Percentiles rank a stretch among this genome's conserved stretches.
These are phyloP conservation scores for Mortierella polycephala DNA, from an alignment of 371 early-diverging fungal species.

Conservation along the genomic window DNA sequence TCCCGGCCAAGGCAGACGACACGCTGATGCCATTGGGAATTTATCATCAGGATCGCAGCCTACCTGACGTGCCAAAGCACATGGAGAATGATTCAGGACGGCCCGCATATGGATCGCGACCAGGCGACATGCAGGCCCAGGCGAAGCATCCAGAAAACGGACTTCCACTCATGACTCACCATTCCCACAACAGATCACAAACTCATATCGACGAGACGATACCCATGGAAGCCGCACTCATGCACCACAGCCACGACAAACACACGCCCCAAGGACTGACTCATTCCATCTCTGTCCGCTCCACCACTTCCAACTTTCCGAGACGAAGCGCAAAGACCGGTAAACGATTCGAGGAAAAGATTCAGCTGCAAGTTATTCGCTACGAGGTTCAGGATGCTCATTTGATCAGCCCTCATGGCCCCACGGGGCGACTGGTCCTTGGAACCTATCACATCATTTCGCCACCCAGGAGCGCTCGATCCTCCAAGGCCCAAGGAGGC, in stretches of 20 bases:
- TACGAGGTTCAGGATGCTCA: conserved; percentile 47
- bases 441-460: conserved; percentile 48
- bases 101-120: conserved; percentile 12
- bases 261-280: conserved; percentile 27
- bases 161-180: background rate
- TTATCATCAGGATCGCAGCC: conserved; percentile 40
- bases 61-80: conserved; percentile 13
- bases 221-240: conserved; percentile 35
- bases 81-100: conserved; percentile 25
- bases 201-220: conserved; percentile 32
- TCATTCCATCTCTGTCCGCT: conserved; percentile 45
- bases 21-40: conserved; percentile 41
- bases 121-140: background rate
- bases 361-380: conserved; percentile 52
- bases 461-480: conserved; percentile 39
- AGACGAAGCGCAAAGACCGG: conserved; percentile 39
- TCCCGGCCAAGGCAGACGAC: conserved; percentile 43
- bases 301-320: conserved; percentile 43
- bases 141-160: background rate
- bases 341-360: conserved; percentile 50
- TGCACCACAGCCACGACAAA: conserved; percentile 20
- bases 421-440: conserved; percentile 31
- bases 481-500: conserved; percentile 29
- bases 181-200: conserved; percentile 8
- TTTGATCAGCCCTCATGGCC: conserved; percentile 43